Conservation (phyloP, 2,329 filamentous ascomycete species). For the Colletotrichum musicola region DNA sequence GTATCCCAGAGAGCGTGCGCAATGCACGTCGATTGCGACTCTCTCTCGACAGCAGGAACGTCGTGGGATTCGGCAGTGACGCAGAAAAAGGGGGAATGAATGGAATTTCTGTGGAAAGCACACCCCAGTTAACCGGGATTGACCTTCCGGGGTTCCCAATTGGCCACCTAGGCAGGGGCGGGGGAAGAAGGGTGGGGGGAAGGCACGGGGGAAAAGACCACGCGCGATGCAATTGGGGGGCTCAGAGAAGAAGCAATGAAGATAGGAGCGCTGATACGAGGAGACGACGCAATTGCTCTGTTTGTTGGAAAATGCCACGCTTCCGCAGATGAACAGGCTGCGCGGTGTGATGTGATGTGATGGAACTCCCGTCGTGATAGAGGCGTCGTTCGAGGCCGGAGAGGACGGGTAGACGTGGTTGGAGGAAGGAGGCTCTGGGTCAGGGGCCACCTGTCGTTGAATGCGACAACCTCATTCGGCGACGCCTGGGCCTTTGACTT, state of each 20-base stretch:
- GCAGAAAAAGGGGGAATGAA: slow-evolving; percentile 21
- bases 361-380: slow-evolving; percentile 4
- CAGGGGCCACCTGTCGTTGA: slow-evolving; percentile 24
- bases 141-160: slow-evolving; percentile 26
- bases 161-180: slow-evolving; percentile 14
- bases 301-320: slow-evolving; percentile 8
- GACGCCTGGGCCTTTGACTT: neutral
- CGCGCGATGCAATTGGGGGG: neutral
- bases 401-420: neutral
- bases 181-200: no score
- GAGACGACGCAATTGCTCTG: slow-evolving; percentile 1
- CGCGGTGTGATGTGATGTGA: slow-evolving; percentile 1
- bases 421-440: slow-evolving; percentile 17
- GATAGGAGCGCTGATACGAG: neutral
- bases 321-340: neutral
- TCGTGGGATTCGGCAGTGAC: slow-evolving; percentile 12
- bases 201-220: slow-evolving; percentile 2
- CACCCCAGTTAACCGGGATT: slow-evolving; percentile 9
- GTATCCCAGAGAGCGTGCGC: neutral
- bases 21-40: neutral
- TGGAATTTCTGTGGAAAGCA: slow-evolving; percentile 15
- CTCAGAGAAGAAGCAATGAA: slow-evolving; percentile 5
- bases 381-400: slow-evolving; percentile 18
- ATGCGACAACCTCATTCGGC: slow-evolving; percentile 21
- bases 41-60: neutral